Base-by-base conservation (phyloP, 163 green algal species). In the Scenedesmus sp. region DNA sequence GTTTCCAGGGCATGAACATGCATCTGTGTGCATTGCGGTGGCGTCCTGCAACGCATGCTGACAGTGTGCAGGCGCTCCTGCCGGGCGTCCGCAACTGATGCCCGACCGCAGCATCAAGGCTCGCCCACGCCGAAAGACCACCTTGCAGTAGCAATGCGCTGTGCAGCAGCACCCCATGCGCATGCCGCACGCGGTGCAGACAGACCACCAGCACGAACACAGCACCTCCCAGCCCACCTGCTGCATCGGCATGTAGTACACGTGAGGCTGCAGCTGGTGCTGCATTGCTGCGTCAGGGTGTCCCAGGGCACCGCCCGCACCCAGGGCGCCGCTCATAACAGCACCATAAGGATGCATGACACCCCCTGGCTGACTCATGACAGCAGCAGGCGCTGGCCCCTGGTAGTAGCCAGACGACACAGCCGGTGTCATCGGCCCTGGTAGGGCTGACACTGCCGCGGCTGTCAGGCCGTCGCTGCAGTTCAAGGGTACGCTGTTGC, bases 201-300 rank as follows among this genome's bases (percentile, higher is more conserved):
- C n/a, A n/a, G n/a, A n/a, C n/a, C n/a, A n/a, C n/a, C n/a, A n/a
- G n/a, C n/a, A n/a, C n/a, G n/a, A n/a, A 24, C 18, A 9, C 9
- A 40, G 5, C 30, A 6, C 49, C 30, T 37, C 65, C 37, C 13
- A 33, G 30, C 65, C 9, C 18, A 76, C 65, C 65, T 76, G 65
- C 24, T 76, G 65, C 65, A 76, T 76, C 18, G 65, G 65, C 65
- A 76, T 76, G 65, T 76, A 76, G 65, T 76, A 76, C 65, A 76
- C 9, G 30, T 76, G 65, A 5, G 15, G 65, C 5, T 3, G 30
- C 65, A 76, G 4, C 30, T 76, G 65, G 30, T 76, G 65, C 65
- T 76, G 65, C 65, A 76, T 76, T 18, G 65, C 3, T 22, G 4
- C 65, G 30, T 40, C 9, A 20, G 30, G 30, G 5, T 2, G 30